Percentiles rank a stretch among this genome's conserved stretches.
These are phyloP conservation scores for Cytidiella melzeri DNA, from an alignment of 768 basidiomycete genomes.

Conservation along the genomic window DNA sequence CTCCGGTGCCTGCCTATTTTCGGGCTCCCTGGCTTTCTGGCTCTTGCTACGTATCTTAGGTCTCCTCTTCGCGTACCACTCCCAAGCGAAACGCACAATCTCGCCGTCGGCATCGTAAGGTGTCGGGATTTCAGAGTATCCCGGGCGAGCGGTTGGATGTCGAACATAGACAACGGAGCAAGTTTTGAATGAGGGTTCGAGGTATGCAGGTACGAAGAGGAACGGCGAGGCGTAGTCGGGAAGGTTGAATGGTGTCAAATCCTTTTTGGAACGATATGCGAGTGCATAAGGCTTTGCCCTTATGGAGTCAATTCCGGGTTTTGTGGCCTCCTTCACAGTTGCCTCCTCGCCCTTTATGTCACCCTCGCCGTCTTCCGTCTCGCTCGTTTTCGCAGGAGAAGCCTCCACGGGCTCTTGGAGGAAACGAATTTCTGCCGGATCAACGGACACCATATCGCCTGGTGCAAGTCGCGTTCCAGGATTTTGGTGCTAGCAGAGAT, in stretches of 20 bases:
- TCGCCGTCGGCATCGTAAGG: constrained; percentile 97
- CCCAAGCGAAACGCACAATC: constrained; percentile 89
- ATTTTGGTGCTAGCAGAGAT: constrained; percentile 56
- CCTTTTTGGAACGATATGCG: neutral
- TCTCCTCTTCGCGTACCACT: constrained; percentile 80
- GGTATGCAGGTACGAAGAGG: constrained; percentile 90
- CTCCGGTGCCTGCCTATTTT: constrained; percentile 41
- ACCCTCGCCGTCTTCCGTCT: constrained; percentile 13
- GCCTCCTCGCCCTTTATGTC: constrained; percentile 3
- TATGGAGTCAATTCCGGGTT: neutral
- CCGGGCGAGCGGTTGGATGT: constrained; percentile 94
- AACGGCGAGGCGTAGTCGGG: constrained; percentile 86
- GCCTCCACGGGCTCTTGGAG: constrained; percentile 34
- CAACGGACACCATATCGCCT: constrained; percentile 90
- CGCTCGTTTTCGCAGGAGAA: constrained; percentile 5
- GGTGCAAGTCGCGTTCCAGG: constrained; percentile 87
- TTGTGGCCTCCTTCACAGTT: neutral
- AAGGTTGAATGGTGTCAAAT: constrained; percentile 72
- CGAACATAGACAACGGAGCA: constrained; percentile 92
- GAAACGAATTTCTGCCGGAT: constrained; percentile 75
- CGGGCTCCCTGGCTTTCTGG: constrained; percentile 58
- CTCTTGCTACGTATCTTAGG: constrained; percentile 60
- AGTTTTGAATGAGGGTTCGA: constrained; percentile 79
- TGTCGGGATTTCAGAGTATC: constrained; percentile 91
- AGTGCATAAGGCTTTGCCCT: constrained; percentile 3